A percentile compares a stretch with the other conserved stretches of the same genome.
These are phyloP conservation scores for Beta lomatogona DNA, from an alignment of 179 eudicot genomes.

Conservation along the genomic window DNA sequence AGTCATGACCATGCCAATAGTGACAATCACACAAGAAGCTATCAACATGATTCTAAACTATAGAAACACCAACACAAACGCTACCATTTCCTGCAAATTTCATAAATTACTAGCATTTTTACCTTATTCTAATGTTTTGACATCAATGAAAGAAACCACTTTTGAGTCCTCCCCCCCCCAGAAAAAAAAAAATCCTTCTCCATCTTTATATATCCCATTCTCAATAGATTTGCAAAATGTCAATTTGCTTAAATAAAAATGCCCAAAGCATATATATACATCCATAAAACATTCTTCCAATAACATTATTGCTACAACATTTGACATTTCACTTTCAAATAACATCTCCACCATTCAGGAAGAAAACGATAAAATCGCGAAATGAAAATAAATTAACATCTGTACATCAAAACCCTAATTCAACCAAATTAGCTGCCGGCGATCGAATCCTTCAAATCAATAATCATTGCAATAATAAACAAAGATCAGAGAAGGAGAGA, in stretches of 20 bases:
- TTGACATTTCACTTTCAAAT: background rate
- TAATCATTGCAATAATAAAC: slow-evolving; percentile 5
- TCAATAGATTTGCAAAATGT: background rate
- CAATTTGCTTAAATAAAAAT: background rate
- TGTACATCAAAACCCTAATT: slow-evolving; percentile 13
- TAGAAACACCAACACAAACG: background rate
- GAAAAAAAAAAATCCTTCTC: background rate
- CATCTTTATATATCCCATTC: background rate
- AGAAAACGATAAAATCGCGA: background rate
- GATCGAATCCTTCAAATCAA: background rate
- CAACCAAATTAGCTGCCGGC: background rate
- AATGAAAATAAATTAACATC: background rate
- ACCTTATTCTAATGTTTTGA: background rate
- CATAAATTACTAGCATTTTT: background rate
- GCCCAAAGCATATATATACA: background rate
- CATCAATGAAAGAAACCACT: background rate
- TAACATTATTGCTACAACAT: background rate
- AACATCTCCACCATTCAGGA: background rate
- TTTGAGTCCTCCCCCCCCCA: background rate
- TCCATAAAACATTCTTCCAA: background rate
- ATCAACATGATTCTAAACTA: background rate
- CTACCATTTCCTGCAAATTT: background rate
- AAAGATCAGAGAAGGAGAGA: slow-evolving; percentile 20
- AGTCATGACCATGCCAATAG: background rate
- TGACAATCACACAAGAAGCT: background rate